Conservation (phyloP, 108 stramenopile species). For the Licmophora abbreviata region DNA sequence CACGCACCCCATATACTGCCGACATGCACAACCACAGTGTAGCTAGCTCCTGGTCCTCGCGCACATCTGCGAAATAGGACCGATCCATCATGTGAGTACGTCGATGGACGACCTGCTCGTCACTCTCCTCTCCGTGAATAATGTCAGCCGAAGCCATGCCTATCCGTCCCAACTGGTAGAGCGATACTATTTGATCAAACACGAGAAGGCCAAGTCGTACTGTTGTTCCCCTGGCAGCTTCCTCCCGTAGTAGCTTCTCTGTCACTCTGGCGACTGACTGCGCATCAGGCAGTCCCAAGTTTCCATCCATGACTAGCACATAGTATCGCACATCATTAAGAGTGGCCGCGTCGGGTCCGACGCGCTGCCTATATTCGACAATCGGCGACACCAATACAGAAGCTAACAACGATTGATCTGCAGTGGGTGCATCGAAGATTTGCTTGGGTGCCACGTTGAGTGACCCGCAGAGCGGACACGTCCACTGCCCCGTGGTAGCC, state of each 20-base stretch:
- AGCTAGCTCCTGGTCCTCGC: constrained; percentile 12
- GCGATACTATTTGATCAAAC: constrained; percentile 31
- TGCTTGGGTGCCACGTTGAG: constrained; percentile 25
- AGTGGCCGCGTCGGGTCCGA: constrained; percentile 9
- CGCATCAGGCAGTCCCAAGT: constrained; percentile 26
- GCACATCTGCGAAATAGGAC: constrained; percentile 10
- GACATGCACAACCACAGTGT: constrained; percentile 17
- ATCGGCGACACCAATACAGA: constrained; percentile 12
- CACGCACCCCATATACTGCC: constrained; percentile 27
- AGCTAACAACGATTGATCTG: constrained; percentile 2
- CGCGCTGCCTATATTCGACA: constrained; percentile 37
- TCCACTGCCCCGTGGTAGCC: constrained; percentile 22
- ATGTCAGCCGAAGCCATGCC: constrained; percentile 40
- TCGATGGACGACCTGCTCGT: constrained; percentile 8
- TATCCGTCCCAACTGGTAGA: constrained; percentile 37
- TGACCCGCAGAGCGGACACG: constrained; percentile 33
- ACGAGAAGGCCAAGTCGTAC: constrained; percentile 32
- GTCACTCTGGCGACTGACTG: constrained; percentile 26
- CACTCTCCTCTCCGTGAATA: constrained; percentile 10
- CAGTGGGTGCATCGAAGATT: not conserved
- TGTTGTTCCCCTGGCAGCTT: not conserved
- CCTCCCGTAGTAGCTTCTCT: constrained; percentile 9
- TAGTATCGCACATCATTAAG: constrained; percentile 6
- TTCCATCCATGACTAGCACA: constrained; percentile 39
- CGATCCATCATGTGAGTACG: constrained; percentile 8